Conservation (phyloP, 352 stramenopile species). For the Phytopythium aichiense region DNA sequence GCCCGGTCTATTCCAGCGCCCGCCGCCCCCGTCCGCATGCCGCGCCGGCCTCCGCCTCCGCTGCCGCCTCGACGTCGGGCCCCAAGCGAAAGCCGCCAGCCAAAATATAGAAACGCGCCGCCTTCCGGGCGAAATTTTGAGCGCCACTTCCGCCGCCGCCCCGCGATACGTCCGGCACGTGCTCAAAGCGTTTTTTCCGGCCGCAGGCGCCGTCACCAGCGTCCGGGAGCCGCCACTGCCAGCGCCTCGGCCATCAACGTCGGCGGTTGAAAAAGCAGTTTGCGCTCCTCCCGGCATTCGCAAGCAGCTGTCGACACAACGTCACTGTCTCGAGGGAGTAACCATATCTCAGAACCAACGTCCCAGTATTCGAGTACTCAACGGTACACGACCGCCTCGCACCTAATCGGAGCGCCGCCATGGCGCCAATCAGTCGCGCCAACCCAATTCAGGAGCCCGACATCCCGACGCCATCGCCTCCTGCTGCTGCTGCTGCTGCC, state of each 20-base stretch:
- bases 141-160: neutral
- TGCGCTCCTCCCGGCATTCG: neutral
- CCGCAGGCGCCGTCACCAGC: neutral
- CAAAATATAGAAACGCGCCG: neutral
- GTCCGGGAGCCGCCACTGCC: too few relatives aligned
- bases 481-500: neutral
- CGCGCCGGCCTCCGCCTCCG: neutral
- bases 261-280: neutral
- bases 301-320: neutral
- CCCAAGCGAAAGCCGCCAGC: neutral
- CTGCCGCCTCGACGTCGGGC: too few relatives aligned
- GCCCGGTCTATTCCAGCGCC: neutral
- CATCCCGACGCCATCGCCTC: neutral
- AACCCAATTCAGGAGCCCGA: neutral
- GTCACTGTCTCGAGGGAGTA: neutral
- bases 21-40: neutral
- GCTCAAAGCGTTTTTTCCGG: neutral
- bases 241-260: neutral
- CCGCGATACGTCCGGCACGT: neutral
- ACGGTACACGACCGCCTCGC: neutral
- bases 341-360: too few relatives aligned
- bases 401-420: neutral
- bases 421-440: constrained; percentile 1
- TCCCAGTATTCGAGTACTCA: too few relatives aligned
- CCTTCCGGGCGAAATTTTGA: neutral